A percentile compares a stretch with the other conserved stretches of the same genome.
Conservation (phyloP, 441 rosid species). For the Pelargonium myrrhifolium region DNA sequence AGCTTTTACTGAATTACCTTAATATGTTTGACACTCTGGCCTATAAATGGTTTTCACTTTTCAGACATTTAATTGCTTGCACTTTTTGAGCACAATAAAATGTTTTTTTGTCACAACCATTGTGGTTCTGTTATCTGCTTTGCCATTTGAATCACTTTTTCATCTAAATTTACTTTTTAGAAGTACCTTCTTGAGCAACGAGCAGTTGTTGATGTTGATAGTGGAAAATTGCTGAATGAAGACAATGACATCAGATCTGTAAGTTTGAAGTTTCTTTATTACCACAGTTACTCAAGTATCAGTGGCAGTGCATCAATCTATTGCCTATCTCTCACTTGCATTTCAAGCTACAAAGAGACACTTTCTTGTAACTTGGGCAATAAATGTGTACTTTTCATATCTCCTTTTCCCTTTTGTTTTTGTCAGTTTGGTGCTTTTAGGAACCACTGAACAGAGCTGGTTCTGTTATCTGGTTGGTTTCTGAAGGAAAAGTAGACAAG, state of each 20-base stretch:
- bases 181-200: constrained; percentile 90
- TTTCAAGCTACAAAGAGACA: neutral
- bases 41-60: neutral
- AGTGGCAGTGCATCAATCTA: neutral
- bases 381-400: neutral
- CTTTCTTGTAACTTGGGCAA: neutral
- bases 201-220: constrained; percentile 75
- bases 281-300: neutral
- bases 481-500: neutral
- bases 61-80: neutral
- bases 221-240: constrained; percentile 84
- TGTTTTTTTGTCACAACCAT: neutral
- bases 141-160: constrained; percentile 19
- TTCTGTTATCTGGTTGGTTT: constrained; percentile 2
- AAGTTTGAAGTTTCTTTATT: constrained; percentile 30
- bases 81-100: neutral
- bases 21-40: too few species aligned
- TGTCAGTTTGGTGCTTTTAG: neutral
- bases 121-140: constrained; percentile 3
- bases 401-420: neutral
- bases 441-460: neutral
- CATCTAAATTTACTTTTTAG: constrained; percentile 31
- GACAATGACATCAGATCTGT: constrained; percentile 93
- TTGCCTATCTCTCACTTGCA: constrained; percentile 7
- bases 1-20: too few species aligned